A percentile compares a stretch with the other conserved stretches of the same genome.
Conservation (phyloP, 768 basidiomycete species). For the Agaricus sinodeliciosus region DNA sequence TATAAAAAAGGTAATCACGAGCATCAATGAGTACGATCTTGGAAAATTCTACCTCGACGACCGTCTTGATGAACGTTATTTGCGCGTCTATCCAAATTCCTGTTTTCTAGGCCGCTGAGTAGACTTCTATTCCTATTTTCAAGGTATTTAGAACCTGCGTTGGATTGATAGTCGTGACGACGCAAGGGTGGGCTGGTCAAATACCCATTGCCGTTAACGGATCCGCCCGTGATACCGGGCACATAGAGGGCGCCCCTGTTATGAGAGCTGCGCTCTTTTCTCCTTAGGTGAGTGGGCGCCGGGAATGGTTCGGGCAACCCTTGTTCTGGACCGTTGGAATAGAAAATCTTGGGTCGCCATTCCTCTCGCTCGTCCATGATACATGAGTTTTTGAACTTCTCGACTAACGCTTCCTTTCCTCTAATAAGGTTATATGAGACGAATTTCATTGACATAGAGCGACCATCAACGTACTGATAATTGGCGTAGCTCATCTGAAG, state of each 20-base stretch:
- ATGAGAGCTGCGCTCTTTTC: conserved; percentile 78
- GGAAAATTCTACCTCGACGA: not conserved
- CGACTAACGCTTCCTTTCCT: conserved; percentile 85
- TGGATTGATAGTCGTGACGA: conserved; percentile 12
- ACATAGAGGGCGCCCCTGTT: conserved; percentile 72
- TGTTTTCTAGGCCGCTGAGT: not conserved
- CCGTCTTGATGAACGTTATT: not conserved
- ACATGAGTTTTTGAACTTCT: conserved; percentile 87
- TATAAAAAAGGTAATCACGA: not conserved
- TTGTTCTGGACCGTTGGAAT: conserved; percentile 64
- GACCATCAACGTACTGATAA: conserved; percentile 59
- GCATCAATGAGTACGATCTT: conserved; percentile 2
- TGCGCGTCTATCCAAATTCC: not conserved
- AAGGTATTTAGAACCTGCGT: conserved; percentile 3
- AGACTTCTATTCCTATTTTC: conserved; percentile 3
- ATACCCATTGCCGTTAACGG: conserved; percentile 12
- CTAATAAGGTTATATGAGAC: conserved; percentile 28
- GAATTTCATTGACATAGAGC: not conserved
- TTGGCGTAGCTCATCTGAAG: conserved; percentile 90
- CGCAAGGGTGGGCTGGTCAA: conserved; percentile 10
- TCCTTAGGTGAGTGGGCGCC: conserved; percentile 68
- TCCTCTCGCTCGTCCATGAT: conserved; percentile 84
- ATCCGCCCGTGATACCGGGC: conserved; percentile 24
- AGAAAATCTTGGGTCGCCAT: conserved; percentile 84
- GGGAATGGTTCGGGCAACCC: conserved; percentile 81